These are phyloP conservation scores for Dictyostelium firmibasis DNA, from an alignment of 78 protist genomes.

Conservation along the genomic window DNA sequence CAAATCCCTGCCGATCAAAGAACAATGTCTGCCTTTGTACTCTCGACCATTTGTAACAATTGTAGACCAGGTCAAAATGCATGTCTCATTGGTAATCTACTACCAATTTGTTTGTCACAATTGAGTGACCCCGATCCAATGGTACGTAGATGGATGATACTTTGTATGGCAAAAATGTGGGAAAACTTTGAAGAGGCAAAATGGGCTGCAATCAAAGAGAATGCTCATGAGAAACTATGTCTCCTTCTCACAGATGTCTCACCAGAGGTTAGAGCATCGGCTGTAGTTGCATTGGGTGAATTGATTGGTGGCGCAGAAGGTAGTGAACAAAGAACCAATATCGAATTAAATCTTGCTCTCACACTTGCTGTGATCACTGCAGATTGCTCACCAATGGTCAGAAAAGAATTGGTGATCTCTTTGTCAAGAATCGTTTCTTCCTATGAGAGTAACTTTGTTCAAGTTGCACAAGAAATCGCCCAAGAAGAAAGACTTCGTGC, in stretches of 20 bases:
- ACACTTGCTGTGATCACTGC: slow-evolving; percentile 63
- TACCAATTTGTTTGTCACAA: slow-evolving; percentile 57
- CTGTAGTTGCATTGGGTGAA: slow-evolving; percentile 83
- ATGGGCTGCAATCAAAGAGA: slow-evolving; percentile 71
- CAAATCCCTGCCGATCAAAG: slow-evolving; percentile 44
- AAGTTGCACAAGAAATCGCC: slow-evolving; percentile 78
- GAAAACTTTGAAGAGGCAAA: slow-evolving; percentile 84
- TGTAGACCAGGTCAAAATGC: slow-evolving; percentile 84
- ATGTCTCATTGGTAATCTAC: slow-evolving; percentile 80
- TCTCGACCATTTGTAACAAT: slow-evolving; percentile 69
- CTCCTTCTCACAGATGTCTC: slow-evolving; percentile 69
- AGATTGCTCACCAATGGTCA: slow-evolving; percentile 86
- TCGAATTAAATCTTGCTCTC: slow-evolving; percentile 73
- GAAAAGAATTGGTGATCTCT: slow-evolving; percentile 82
- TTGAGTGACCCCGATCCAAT: slow-evolving; percentile 82
- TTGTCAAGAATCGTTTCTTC: slow-evolving; percentile 42
- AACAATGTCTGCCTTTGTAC: slow-evolving; percentile 78
- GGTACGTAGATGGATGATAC: slow-evolving; percentile 84
- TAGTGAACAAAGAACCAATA: slow-evolving; percentile 54
- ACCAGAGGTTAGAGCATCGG: slow-evolving; percentile 90
- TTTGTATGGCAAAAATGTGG: slow-evolving; percentile 90
- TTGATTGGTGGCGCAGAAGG: slow-evolving; percentile 81
- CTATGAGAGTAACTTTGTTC: slow-evolving; percentile 62
- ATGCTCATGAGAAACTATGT: slow-evolving; percentile 72
- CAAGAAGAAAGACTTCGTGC: slow-evolving; percentile 40